Percentiles rank a stretch among this genome's conserved stretches.
Evolutionary conservation across 306 rosid genomes (phyloP).

Genomic region (Corylus heterophylla): DNA sequence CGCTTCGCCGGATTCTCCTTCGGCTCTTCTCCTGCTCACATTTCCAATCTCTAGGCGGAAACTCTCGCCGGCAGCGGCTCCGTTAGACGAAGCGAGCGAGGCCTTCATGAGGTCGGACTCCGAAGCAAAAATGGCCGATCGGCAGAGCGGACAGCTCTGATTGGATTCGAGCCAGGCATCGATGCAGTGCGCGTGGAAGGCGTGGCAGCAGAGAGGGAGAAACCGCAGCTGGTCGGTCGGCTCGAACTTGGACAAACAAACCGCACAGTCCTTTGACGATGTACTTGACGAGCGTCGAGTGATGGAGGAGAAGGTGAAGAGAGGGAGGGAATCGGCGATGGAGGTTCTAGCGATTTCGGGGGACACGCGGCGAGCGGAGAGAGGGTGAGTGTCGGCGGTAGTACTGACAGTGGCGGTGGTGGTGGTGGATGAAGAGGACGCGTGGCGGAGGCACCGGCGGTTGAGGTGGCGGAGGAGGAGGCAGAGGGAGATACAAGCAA

Average conservation of each 20-base stretch:
- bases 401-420: slow-evolving; percentile 8
- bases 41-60: slow-evolving; percentile 70
- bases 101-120: slow-evolving; percentile 55
- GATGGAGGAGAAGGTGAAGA: slow-evolving; percentile 57
- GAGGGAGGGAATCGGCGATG: slow-evolving; percentile 50
- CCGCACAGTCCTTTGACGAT: slow-evolving; percentile 64
- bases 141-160: slow-evolving; percentile 77
- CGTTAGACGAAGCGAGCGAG: slow-evolving; percentile 19
- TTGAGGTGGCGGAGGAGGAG: slow-evolving; percentile 67
- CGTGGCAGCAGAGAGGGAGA: slow-evolving; percentile 75
- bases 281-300: slow-evolving; percentile 37
- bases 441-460: slow-evolving; percentile 59
- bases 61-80: slow-evolving; percentile 26
- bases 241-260: slow-evolving; percentile 69
- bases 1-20: slow-evolving; percentile 1
- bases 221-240: slow-evolving; percentile 58
- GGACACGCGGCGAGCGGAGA: slow-evolving; percentile 44
- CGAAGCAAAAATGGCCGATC: slow-evolving; percentile 50
- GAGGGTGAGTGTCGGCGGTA: neutral
- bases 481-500: slow-evolving; percentile 52
- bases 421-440: slow-evolving; percentile 20
- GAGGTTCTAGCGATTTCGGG: slow-evolving; percentile 41
- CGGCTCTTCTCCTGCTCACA: slow-evolving; percentile 48
- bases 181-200: slow-evolving; percentile 64
- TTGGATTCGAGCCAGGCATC: slow-evolving; percentile 74